phyloP scores from a whole-genome alignment of 192 early-diverging fungal genomes.

The Gonapodya prolifera region DNA sequence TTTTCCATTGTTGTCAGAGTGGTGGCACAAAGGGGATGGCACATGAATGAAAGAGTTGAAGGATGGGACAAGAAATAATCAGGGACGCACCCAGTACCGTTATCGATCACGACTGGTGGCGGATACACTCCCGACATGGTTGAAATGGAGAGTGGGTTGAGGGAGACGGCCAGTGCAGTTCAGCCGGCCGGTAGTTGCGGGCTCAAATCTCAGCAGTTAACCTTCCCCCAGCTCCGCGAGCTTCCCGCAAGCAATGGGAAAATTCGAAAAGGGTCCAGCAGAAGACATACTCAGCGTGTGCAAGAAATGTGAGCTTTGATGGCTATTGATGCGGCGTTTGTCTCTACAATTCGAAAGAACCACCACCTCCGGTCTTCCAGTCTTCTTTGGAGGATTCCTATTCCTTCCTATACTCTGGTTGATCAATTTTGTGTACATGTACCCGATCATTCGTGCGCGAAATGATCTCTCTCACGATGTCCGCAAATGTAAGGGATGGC shows the following conservation, averaged over 20 bases:
- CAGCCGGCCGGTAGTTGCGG: background rate
- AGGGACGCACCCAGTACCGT: slow-evolving; percentile 80
- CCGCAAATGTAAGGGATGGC: background rate
- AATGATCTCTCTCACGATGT: background rate
- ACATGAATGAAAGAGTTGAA: background rate
- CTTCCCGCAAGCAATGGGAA: background rate
- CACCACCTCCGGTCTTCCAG: too few relatives aligned
- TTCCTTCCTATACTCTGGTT: background rate
- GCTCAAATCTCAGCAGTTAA: slow-evolving; percentile 14
- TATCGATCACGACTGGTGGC: slow-evolving; percentile 90
- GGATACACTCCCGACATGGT: slow-evolving; percentile 11
- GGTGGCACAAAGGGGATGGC: background rate
- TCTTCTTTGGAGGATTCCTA: background rate
- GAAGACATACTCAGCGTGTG: background rate
- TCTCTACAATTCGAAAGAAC: too few relatives aligned
- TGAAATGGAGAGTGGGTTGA: background rate
- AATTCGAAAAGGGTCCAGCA: background rate
- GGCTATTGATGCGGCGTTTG: too few relatives aligned
- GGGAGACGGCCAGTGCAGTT: background rate
- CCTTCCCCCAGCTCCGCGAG: background rate
- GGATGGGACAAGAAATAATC: background rate
- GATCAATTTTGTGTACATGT: background rate
- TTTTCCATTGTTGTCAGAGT: background rate
- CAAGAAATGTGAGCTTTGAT: background rate
- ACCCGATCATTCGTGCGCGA: background rate